A percentile compares a stretch with the other conserved stretches of the same genome.
These are phyloP conservation scores for Friedmanniomyces endolithicus DNA, from an alignment of 495 filamentous ascomycete species.

Conservation along the genomic window DNA sequence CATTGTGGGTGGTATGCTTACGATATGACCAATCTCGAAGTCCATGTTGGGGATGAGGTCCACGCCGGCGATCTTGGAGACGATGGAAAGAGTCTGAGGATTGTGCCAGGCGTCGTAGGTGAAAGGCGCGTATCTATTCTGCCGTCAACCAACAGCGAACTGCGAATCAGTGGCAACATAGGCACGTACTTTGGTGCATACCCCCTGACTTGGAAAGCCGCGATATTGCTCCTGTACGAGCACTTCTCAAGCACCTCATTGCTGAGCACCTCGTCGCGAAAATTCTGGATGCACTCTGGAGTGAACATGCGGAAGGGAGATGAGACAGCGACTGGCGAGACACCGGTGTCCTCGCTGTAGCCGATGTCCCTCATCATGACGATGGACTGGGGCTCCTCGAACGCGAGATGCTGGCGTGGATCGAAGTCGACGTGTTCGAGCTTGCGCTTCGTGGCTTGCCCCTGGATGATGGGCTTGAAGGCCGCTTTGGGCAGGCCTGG, in stretches of 20 bases:
- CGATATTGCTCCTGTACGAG: slow-evolving; percentile 50
- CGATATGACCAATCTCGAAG: slow-evolving; percentile 60
- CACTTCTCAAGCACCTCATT: slow-evolving; percentile 53
- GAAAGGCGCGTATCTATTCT: slow-evolving; percentile 49
- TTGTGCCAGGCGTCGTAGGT: slow-evolving; percentile 59
- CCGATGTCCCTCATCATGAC: slow-evolving; percentile 51
- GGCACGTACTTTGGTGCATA: slow-evolving; percentile 51
- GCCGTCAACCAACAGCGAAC: not conserved
- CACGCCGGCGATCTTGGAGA: slow-evolving; percentile 63
- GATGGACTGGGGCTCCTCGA: slow-evolving; percentile 38
- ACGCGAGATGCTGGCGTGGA: slow-evolving; percentile 44
- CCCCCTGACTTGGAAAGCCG: slow-evolving; percentile 54
- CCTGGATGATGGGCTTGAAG: slow-evolving; percentile 25
- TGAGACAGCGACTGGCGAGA: slow-evolving; percentile 56
- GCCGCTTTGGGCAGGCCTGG: slow-evolving; percentile 8
- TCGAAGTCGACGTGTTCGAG: slow-evolving; percentile 29
- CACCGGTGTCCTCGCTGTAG: slow-evolving; percentile 41
- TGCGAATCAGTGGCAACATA: not conserved
- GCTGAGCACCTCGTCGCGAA: slow-evolving; percentile 54
- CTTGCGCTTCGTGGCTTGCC: slow-evolving; percentile 10
- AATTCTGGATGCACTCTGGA: slow-evolving; percentile 48
- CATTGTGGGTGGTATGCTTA: too few relatives aligned
- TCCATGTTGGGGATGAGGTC: slow-evolving; percentile 59
- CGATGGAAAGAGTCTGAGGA: slow-evolving; percentile 48
- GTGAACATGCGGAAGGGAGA: slow-evolving; percentile 66